phyloP scores from a whole-genome alignment of 306 rosid genomes.

The Malus sylvestris region DNA sequence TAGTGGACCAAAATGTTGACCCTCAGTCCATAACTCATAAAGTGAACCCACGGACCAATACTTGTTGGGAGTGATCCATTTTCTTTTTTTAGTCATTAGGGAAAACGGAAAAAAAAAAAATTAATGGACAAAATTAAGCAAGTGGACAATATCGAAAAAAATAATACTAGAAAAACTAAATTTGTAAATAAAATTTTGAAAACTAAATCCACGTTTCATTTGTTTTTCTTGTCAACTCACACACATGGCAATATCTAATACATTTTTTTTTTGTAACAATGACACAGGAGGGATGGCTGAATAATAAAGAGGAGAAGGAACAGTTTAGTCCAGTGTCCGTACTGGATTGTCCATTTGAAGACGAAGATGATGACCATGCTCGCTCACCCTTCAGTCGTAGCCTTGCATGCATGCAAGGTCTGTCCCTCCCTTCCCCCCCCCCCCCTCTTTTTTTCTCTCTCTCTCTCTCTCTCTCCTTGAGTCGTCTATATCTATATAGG shows the following conservation, averaged over 20 bases:
- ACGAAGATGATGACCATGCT: conserved; percentile 46
- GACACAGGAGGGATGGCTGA: conserved; percentile 46
- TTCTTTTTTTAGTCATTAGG: too few relatives aligned
- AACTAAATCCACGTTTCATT: neutral
- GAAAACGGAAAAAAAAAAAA: too few relatives aligned
- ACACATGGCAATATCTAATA: neutral
- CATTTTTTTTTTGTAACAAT: neutral
- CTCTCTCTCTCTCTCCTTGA: neutral
- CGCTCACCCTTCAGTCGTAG: conserved; percentile 25
- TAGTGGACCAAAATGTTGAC: too few relatives aligned
- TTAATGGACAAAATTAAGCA: too few relatives aligned
- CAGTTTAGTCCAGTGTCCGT: conserved; percentile 83
- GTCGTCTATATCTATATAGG: neutral
- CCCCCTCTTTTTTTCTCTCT: too few relatives aligned
- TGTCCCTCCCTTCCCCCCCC: neutral
- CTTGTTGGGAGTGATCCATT: too few relatives aligned
- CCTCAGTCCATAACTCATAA: too few relatives aligned
- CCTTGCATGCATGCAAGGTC: conserved; percentile 35
- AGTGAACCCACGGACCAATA: too few relatives aligned
- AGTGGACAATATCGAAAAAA: too few relatives aligned
- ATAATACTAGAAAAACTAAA: too few relatives aligned
- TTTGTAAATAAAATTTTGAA: too few relatives aligned
- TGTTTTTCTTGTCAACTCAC: neutral
- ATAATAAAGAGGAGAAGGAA: conserved; percentile 48
- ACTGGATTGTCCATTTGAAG: conserved; percentile 65